Base-by-base conservation (phyloP, 768 basidiomycete species). In the Termitomyces sp. region DNA sequence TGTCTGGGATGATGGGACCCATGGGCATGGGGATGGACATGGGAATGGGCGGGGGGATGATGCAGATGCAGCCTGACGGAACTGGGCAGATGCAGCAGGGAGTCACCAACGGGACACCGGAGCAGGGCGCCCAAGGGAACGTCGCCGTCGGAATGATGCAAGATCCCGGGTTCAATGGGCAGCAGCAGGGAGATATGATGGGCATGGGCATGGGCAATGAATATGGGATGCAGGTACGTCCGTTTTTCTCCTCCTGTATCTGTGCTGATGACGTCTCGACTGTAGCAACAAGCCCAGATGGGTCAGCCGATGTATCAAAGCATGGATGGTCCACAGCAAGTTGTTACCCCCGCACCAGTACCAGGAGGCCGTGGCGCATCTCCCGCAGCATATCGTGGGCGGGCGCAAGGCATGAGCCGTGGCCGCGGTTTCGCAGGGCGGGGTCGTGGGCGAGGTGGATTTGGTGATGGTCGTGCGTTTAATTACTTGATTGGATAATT, bases 191-290 rank as follows among this genome's bases (percentile, higher is more conserved):
- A 39, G 74, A 81, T 45, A 86, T 86, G 84, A 86, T 88, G 83
- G 79, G 79, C n/a, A 89, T 91, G 83, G 81, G 82, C 3, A 86
- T 89, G 81, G 80, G 80, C 0, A 52, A 55, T 5, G 90, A 91
- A 58, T 92, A 83, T 69, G 83, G 78, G 63, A 88, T 90, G 80
- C 90, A 90, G 88, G 91, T 90, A 67, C 62, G 85, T 73, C 28
- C 42, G 9, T 44, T 48, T 56, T 11, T 28, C 16, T 8, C 40
- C n/a, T 38, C 28, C 2, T 2, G 16, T 32, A 24, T 38, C 28
- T n/a, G 24, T 13, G 38, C 44, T 68, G 35, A 32, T 24, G 35
- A 45, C 28, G 55, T 66, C 63, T 64, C 62, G 55, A 57, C 59
- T 67, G 65, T 69, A 89, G 86, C 87, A 88, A 59, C 84, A 83